Percentiles rank a stretch among this genome's conserved stretches.
Evolutionary conservation across 495 filamentous ascomycete genomes (phyloP).

Genomic region (Talaromyces adpressus): DNA sequence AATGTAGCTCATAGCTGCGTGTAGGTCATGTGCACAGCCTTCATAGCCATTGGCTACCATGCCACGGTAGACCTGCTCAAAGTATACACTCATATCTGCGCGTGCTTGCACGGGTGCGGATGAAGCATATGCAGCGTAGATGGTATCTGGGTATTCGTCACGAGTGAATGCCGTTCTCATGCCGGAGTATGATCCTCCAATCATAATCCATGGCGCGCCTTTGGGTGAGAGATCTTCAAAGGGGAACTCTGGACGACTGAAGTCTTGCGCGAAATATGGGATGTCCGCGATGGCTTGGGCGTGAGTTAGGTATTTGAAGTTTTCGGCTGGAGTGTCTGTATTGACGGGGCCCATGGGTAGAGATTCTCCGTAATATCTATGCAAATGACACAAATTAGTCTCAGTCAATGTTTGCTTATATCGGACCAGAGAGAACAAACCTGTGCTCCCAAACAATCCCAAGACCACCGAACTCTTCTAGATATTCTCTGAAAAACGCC

Average conservation of each 20-base stretch:
- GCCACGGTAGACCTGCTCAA: slow-evolving; percentile 48
- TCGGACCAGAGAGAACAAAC: slow-evolving; percentile 18
- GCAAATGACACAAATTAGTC: slow-evolving; percentile 5
- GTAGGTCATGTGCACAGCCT: slow-evolving; percentile 49
- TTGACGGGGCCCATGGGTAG: slow-evolving; percentile 36
- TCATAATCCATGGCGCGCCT: slow-evolving; percentile 50
- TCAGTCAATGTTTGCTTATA: too few relatives aligned
- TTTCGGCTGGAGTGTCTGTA: slow-evolving; percentile 35
- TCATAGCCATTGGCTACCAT: slow-evolving; percentile 40
- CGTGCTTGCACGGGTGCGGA: slow-evolving; percentile 50
- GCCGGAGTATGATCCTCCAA: slow-evolving; percentile 54
- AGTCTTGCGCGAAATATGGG: slow-evolving; percentile 43
- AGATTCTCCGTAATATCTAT: slow-evolving; percentile 47
- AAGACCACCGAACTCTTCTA: slow-evolving; percentile 42
- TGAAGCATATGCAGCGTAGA: slow-evolving; percentile 47
- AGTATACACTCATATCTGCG: slow-evolving; percentile 51
- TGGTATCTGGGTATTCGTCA: slow-evolving; percentile 49
- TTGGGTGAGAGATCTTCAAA: slow-evolving; percentile 35
- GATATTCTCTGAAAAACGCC: slow-evolving; percentile 25
- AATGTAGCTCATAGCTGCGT: slow-evolving; percentile 44
- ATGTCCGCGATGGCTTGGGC: slow-evolving; percentile 48
- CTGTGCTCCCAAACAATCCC: slow-evolving; percentile 55
- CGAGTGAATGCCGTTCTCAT: slow-evolving; percentile 49
- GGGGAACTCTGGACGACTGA: slow-evolving; percentile 27
- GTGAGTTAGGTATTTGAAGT: slow-evolving; percentile 42